phyloP scores from a whole-genome alignment of 2,329 filamentous ascomycete genomes.

The Epichloe sp. region DNA sequence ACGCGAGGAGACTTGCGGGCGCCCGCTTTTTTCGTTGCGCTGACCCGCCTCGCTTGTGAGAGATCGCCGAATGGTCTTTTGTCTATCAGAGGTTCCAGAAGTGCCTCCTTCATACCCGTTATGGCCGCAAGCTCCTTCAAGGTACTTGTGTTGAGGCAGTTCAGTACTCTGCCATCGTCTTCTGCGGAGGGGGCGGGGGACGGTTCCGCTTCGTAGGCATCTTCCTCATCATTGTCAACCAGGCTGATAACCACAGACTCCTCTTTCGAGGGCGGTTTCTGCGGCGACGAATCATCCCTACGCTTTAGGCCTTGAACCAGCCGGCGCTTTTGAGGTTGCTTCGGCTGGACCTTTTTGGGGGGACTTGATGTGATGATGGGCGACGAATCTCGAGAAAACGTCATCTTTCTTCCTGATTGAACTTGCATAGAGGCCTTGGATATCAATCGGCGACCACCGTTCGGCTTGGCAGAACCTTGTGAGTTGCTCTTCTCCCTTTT shows the following conservation, averaged over 20 bases:
- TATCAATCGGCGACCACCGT: slow-evolving; percentile 16
- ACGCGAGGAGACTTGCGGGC: slow-evolving; percentile 32
- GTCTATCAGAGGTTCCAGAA: slow-evolving; percentile 55
- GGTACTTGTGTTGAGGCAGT: slow-evolving; percentile 72
- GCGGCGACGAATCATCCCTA: slow-evolving; percentile 13
- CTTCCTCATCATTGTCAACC: slow-evolving; percentile 28
- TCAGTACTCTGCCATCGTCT: slow-evolving; percentile 43
- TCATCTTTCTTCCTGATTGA: slow-evolving; percentile 5
- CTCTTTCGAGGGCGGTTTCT: slow-evolving; percentile 13
- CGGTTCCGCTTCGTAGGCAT: slow-evolving; percentile 24
- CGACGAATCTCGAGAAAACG: slow-evolving; percentile 9
- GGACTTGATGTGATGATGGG: slow-evolving; percentile 15
- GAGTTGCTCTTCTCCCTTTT: neutral
- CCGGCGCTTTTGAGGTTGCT: slow-evolving; percentile 15
- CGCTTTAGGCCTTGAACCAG: slow-evolving; percentile 24
- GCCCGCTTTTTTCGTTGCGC: slow-evolving; percentile 34
- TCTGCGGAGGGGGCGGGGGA: slow-evolving; percentile 18
- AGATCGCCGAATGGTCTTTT: slow-evolving; percentile 62
- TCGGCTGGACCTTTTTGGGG: slow-evolving; percentile 13
- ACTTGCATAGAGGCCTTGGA: slow-evolving; percentile 18
- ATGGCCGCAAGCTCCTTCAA: slow-evolving; percentile 69
- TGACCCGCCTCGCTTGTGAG: slow-evolving; percentile 52
- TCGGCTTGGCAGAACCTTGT: slow-evolving; percentile 9
- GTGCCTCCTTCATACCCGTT: slow-evolving; percentile 57
- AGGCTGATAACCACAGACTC: slow-evolving; percentile 23